A percentile compares a stretch with the other conserved stretches of the same genome.
phyloP scores from a whole-genome alignment of 345 rosid genomes.

The Eucalyptus camaldulensis region DNA sequence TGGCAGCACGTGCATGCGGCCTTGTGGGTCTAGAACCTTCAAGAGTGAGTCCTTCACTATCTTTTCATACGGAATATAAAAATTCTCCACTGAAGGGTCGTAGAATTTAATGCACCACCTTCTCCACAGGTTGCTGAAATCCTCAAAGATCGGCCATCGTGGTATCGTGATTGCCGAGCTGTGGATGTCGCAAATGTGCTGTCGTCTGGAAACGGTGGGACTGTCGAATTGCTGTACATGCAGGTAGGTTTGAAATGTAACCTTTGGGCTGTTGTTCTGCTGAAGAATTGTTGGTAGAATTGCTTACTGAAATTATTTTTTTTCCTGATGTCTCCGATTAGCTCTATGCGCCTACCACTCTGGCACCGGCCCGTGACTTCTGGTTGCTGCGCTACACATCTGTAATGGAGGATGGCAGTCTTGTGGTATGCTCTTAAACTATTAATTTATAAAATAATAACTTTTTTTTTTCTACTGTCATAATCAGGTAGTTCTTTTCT shows the following conservation, averaged over 20 bases:
- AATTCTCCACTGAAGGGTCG: not conserved
- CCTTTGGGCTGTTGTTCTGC: not conserved
- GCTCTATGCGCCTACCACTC: slow-evolving; percentile 97
- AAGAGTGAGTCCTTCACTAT: slow-evolving; percentile 41
- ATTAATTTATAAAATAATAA: not conserved
- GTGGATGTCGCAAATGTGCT: slow-evolving; percentile 76
- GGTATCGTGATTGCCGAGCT: slow-evolving; percentile 93
- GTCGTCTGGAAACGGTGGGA: slow-evolving; percentile 91
- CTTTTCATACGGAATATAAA: not conserved
- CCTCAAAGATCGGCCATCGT: slow-evolving; percentile 87
- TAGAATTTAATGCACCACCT: not conserved
- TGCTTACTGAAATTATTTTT: not conserved
- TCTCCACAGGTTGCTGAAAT: slow-evolving; percentile 78
- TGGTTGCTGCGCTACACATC: slow-evolving; percentile 97
- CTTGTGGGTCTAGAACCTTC: slow-evolving; percentile 98
- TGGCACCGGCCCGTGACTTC: slow-evolving; percentile 98
- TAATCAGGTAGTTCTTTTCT: not conserved
- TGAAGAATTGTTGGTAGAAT: not conserved
- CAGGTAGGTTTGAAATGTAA: slow-evolving; percentile 32
- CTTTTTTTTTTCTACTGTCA: not conserved
- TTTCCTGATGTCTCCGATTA: not conserved
- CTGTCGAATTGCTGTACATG: slow-evolving; percentile 95
- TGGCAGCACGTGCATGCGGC: slow-evolving; percentile 99
- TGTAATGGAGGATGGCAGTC: slow-evolving; percentile 93
- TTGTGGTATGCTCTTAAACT: slow-evolving; percentile 48